Base-by-base conservation (phyloP, 352 stramenopile species). In the Pythium aphanidermatum region DNA sequence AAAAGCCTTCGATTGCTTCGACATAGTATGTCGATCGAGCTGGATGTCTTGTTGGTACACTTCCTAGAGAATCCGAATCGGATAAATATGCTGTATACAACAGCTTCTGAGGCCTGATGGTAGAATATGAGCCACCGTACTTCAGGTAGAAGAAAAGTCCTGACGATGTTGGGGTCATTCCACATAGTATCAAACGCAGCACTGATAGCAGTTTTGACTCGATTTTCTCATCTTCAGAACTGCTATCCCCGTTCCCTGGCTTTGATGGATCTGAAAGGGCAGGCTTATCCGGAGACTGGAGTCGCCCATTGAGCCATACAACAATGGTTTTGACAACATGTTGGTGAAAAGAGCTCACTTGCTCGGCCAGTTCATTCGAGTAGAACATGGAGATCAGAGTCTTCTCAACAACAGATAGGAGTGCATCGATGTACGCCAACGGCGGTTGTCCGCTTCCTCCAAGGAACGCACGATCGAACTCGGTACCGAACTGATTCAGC, bases 61-160 rank as follows among this genome's bases (percentile, higher is more conserved):
- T 63, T 3, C 56, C 53, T n/a, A 88, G 44, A 3, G 62, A 64
- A 25, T 88, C 78, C 0, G 76, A 59, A 34, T 37, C 84, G n/a
- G 74, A 58, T 33, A 92, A 50, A 30, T 91, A 91, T 9, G 67
- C 73, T 7, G 75, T 88, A 46, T 85, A 91, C 21, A 91, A 63
- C 17, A 92, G 61, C 23, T 74, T 73, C 49, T 81, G 67, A 34
- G 81, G 71, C 40, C 77, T 86, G 35, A 57, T 54, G 0, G 74
- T 58, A 4, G 63, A 70, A 45, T 86, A 77, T 16, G 53, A 73
- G 16, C 81, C 76, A 12, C 65, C 69, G 29, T 92, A 89, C 53
- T 91, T 90, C 54, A 83, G 62, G 40, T 95, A 92, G 50, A 89
- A 95, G 50, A 74, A 91, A 67, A 86, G 78, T 35, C 74, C 86